phyloP scores from a whole-genome alignment of 352 stramenopile species.

The Chrysophaeum taylorii region DNA sequence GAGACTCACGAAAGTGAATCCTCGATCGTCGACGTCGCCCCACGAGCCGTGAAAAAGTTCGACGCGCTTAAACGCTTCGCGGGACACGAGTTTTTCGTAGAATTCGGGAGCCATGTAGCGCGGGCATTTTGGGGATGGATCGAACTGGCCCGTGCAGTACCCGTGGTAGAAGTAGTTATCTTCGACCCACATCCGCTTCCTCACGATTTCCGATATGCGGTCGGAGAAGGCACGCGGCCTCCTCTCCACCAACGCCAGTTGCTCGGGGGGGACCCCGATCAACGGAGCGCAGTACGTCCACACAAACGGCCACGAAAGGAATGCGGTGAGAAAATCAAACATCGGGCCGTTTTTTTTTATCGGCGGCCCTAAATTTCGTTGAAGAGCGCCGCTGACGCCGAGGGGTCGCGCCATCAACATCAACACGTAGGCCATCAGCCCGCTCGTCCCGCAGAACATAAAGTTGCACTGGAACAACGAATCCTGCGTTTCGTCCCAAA shows the following conservation, averaged over 20 bases:
- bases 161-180: conserved; percentile 18
- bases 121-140: conserved; percentile 6
- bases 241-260: conserved; percentile 2
- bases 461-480: not conserved
- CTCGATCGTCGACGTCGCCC: not conserved
- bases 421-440: not conserved
- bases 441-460: not conserved
- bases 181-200: not conserved
- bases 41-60: conserved; percentile 6
- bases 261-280: conserved; percentile 3
- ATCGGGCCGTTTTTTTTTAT: not conserved
- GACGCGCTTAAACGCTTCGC: not conserved
- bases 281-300: conserved; percentile 5
- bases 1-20: conserved; percentile 13
- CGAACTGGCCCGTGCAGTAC: conserved; percentile 12
- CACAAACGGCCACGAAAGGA: not conserved
- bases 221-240: not conserved
- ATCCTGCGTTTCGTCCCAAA: not conserved
- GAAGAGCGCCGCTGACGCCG: not conserved
- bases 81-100: not conserved
- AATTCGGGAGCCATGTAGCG: conserved; percentile 4
- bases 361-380: not conserved
- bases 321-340: not conserved
- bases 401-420: conserved; percentile 1
- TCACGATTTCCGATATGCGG: not conserved